phyloP scores from a whole-genome alignment of 352 stramenopile genomes.

The Pythium aquatile region DNA sequence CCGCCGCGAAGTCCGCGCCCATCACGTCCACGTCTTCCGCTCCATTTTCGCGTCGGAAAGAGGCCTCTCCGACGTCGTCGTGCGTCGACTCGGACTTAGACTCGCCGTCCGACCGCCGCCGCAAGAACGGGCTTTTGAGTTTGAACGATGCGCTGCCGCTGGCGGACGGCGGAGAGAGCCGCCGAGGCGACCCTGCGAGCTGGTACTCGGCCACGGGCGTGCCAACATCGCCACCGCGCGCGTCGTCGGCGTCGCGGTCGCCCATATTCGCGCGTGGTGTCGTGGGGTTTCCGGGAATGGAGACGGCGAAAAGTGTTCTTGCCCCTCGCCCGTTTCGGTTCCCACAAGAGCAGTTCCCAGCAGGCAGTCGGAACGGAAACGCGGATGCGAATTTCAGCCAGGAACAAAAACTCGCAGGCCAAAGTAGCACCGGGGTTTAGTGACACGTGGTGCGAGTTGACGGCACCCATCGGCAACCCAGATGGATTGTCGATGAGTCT shows the following conservation, averaged over 20 bases:
- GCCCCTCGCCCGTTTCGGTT: neutral
- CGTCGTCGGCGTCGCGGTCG: conserved; percentile 20
- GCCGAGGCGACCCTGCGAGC: conserved; percentile 25
- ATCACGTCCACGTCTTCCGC: conserved; percentile 2
- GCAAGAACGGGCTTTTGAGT: conserved; percentile 19
- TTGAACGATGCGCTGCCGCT: conserved; percentile 8
- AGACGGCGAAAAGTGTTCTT: neutral
- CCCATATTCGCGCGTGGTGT: conserved; percentile 9
- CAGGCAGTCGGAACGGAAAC: neutral
- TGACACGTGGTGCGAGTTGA: neutral
- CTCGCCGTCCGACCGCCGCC: neutral
- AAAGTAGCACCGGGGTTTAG: conserved; percentile 1
- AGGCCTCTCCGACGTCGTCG: neutral
- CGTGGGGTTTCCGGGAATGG: neutral
- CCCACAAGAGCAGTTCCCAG: neutral
- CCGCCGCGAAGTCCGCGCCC: conserved; percentile 15
- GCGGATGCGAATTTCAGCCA: neutral
- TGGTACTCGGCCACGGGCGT: conserved; percentile 31
- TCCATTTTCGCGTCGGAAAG: no score
- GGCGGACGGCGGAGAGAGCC: neutral
- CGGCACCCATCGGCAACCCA: neutral
- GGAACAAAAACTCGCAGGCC: neutral
- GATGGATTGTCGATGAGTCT: neutral
- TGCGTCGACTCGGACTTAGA: conserved; percentile 1
- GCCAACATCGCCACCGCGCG: conserved; percentile 6